Evolutionary conservation across 1,139 yeast genomes (phyloP).

Genomic region (Taphrina populina): DNA sequence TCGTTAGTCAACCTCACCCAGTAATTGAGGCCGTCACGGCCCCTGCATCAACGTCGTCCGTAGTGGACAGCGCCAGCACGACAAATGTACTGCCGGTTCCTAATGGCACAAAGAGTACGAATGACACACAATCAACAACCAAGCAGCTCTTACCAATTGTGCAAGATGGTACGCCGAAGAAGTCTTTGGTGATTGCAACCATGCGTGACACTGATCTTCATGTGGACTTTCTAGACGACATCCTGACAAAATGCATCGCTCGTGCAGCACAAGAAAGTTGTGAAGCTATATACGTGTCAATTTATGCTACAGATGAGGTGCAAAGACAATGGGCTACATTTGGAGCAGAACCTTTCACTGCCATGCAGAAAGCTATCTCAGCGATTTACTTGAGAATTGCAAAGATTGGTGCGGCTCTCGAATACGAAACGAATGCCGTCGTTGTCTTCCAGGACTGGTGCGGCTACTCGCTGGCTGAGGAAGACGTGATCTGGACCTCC

Average conservation of each 20-base stretch:
- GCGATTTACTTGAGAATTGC: neutral
- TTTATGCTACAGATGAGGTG: neutral
- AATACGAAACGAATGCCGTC: neutral
- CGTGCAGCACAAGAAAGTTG: neutral
- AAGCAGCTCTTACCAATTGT: neutral
- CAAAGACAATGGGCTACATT: neutral
- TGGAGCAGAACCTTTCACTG: neutral
- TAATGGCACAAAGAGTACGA: neutral
- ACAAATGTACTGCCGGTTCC: neutral
- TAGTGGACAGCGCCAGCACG: neutral
- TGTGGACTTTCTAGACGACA: neutral
- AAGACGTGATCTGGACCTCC: conserved; percentile 13
- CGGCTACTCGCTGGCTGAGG: conserved; percentile 26
- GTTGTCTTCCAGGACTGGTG: conserved; percentile 22
- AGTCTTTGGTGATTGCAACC: conserved; percentile 1
- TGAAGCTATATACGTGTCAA: neutral
- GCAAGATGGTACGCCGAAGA: too few species aligned
- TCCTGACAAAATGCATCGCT: neutral
- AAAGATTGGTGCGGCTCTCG: neutral
- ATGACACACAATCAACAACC: neutral
- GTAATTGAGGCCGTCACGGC: too few species aligned
- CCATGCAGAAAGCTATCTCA: conserved; percentile 1
- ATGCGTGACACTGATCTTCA: neutral
- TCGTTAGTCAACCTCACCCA: too few species aligned
- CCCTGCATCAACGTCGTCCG: too few species aligned